Evolutionary conservation across 306 rosid species (phyloP).

Genomic region (Vigna trinervia): DNA sequence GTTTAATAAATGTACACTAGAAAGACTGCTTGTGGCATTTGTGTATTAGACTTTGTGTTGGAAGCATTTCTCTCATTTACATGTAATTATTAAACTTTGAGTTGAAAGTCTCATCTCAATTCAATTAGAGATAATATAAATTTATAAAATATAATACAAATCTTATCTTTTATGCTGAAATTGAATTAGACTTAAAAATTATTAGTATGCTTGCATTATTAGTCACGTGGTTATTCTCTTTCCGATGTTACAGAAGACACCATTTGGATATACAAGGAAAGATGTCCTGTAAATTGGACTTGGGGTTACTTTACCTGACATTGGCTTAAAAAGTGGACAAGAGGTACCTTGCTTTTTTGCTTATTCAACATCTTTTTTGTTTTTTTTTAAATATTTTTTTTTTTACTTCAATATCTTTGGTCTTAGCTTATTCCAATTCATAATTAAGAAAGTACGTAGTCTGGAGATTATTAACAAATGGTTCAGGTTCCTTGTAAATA

Average conservation of each 20-base stretch:
- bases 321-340: conserved; percentile 83
- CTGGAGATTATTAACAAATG: neutral
- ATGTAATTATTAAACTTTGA: neutral
- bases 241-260: conserved; percentile 55
- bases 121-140: too few species aligned
- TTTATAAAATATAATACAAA: too few species aligned
- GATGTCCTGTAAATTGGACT: conserved; percentile 91
- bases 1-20: conserved; percentile 30
- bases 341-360: conserved; percentile 61
- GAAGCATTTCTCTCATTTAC: conserved; percentile 1
- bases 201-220: too few species aligned
- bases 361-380: neutral
- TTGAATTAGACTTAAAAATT: too few species aligned
- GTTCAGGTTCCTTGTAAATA: neutral
- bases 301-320: conserved; percentile 77
- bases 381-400: neutral
- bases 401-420: too few species aligned
- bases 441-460: neutral
- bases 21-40: conserved; percentile 9
- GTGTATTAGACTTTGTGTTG: too few species aligned
- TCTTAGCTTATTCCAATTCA: conserved; percentile 13
- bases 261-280: conserved; percentile 92
- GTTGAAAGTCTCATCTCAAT: too few species aligned
- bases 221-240: too few species aligned
- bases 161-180: too few species aligned